Evolutionary conservation across 139 green algal species (phyloP).

Genomic region (Chlamydomonas sp.): DNA sequence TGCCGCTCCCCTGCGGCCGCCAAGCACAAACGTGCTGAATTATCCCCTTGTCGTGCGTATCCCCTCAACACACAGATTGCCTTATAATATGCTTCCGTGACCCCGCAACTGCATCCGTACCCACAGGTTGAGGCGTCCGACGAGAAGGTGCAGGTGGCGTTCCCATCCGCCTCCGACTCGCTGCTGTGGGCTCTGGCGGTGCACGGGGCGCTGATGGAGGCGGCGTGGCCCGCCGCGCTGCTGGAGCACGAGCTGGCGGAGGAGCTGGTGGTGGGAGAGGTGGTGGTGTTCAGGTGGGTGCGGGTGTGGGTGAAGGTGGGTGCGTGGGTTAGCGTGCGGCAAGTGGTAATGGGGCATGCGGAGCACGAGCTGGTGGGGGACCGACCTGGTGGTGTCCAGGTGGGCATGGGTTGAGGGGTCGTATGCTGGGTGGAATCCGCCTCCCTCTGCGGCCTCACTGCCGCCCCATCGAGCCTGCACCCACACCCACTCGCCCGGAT

Average conservation of each 20-base stretch:
- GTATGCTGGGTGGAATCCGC: not conserved
- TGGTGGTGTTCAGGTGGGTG: constrained; percentile 44
- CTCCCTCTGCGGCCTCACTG: not conserved
- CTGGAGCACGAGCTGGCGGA: constrained; percentile 47
- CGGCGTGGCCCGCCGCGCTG: constrained; percentile 31
- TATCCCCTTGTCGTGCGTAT: not conserved
- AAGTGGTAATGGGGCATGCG: not conserved
- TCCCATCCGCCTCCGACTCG: constrained; percentile 26
- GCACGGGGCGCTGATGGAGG: constrained; percentile 34
- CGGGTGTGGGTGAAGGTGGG: not conserved
- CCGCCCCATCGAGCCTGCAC: not conserved
- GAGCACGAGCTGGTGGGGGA: not conserved
- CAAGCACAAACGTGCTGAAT: not conserved
- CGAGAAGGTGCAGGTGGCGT: constrained; percentile 31
- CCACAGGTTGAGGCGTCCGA: too few species aligned
- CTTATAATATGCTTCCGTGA: not conserved
- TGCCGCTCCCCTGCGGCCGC: too few species aligned
- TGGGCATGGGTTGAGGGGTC: not conserved
- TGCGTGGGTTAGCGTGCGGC: not conserved
- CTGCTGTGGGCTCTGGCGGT: constrained; percentile 40
- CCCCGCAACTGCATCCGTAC: too few species aligned
- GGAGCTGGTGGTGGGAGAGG: constrained; percentile 39
- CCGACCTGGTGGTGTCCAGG: not conserved
- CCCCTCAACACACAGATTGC: not conserved
- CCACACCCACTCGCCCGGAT: not conserved